phyloP scores from a whole-genome alignment of 192 early-diverging fungal genomes.

The Coemansia sp. region DNA sequence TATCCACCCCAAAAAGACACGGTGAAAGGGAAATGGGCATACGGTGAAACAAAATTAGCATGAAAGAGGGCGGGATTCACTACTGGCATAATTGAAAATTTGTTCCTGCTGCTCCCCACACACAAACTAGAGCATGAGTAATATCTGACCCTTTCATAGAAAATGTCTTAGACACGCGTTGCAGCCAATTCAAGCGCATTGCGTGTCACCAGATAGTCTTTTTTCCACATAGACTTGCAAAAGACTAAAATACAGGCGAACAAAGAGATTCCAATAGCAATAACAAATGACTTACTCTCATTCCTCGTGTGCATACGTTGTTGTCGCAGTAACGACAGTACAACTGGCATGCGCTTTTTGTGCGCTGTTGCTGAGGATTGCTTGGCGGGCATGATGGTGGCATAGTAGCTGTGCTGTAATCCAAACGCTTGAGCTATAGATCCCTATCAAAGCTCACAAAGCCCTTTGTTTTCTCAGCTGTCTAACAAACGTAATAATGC shows the following conservation, averaged over 20 bases:
- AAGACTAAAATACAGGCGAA: background rate
- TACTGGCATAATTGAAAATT: background rate
- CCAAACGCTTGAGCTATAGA: background rate
- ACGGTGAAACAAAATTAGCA: too few species aligned
- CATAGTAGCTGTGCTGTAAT: slow-evolving; percentile 13
- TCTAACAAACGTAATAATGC: too few species aligned
- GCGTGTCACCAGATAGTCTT: too few species aligned
- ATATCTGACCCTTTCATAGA: background rate
- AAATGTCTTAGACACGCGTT: background rate
- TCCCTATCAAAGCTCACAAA: background rate
- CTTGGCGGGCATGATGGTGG: slow-evolving; percentile 50
- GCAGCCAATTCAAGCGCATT: background rate
- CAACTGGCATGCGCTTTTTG: slow-evolving; percentile 66
- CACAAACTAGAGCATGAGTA: background rate
- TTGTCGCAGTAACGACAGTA: slow-evolving; percentile 67
- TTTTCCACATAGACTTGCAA: too few species aligned
- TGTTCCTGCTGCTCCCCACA: background rate
- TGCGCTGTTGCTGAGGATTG: slow-evolving; percentile 31
- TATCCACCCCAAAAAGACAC: too few species aligned
- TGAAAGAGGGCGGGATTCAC: too few species aligned
- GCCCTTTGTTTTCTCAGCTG: too few species aligned
- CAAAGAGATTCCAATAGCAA: background rate
- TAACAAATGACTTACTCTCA: slow-evolving; percentile 59
- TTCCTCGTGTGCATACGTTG: slow-evolving; percentile 68
- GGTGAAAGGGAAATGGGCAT: too few species aligned